Base-by-base conservation (phyloP, 768 basidiomycete species). In the Tylopilus intermedius region DNA sequence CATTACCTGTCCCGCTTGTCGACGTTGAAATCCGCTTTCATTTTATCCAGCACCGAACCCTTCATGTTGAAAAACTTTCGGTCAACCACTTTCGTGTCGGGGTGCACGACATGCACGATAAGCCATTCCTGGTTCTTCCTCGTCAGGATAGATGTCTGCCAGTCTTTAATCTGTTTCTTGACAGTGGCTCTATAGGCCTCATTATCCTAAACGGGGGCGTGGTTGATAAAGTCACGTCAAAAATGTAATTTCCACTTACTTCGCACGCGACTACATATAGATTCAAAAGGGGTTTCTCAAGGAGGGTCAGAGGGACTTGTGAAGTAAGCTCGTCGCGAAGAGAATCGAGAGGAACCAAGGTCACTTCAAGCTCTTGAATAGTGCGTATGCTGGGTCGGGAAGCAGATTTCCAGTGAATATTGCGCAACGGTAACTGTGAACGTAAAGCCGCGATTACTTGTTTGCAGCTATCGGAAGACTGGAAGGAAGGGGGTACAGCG, bases 111-210 rank as follows among this genome's bases (percentile, higher is more conserved):
- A 59, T 96, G 88, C 7, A 95, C 75, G 55, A 98, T 87, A 50
- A 97, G 73, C 89, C 94, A 96, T 71, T 96, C 95, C 66, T 94
- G 91, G 62, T 89, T 84, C 71, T 84, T 93, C 58, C 84, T 77
- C 42, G 81, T 71, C 24, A 76, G 70, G 35, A 92, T 73, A 2
- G 76, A 66, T 2, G 76, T 74, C 53, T 90, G 86, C 96, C 96
- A 99, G 54, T 97, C 93, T 60, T 90, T 89, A 58, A 98, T 88
- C 67, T 95, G 90, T 57, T 85, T 88, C 64, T 84, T 87, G 18
- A 88, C 78, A 0, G 79, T 77, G 24, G 76, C 77, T 62, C 84
- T 86, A 75, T 99, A 99, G 3, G 76, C 73, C 44, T 98, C 83
- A 29, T 68, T 76, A 56, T 84, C 81, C 83, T 84, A 54, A 35